phyloP scores from a whole-genome alignment of 768 basidiomycete species.

The Naganishia antarctica region DNA sequence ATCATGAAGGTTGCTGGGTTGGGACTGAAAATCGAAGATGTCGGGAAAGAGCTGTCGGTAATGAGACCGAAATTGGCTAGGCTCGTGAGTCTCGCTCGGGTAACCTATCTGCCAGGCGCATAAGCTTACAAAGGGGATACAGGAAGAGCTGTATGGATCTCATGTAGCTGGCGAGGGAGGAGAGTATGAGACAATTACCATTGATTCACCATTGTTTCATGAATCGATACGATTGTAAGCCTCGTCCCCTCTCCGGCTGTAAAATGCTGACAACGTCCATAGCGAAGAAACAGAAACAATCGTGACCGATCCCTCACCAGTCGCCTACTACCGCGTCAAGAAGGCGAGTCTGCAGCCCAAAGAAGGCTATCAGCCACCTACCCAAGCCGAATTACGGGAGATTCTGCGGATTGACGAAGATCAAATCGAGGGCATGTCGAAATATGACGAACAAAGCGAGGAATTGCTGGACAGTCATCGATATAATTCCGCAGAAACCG shows the following conservation, averaged over 20 bases:
- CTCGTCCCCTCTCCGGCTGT: background rate
- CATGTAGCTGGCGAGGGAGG: slow-evolving; percentile 98
- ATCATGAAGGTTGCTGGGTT: slow-evolving; percentile 96
- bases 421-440: slow-evolving; percentile 26
- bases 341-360: slow-evolving; percentile 64
- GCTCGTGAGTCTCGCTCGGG: slow-evolving; percentile 2
- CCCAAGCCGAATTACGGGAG: slow-evolving; percentile 32
- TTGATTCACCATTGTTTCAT: slow-evolving; percentile 85
- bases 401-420: slow-evolving; percentile 36
- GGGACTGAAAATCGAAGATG: slow-evolving; percentile 69
- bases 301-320: slow-evolving; percentile 61
- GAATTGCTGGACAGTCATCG: slow-evolving; percentile 30
- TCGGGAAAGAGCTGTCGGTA: slow-evolving; percentile 67
- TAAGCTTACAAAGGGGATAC: too few relatives aligned
- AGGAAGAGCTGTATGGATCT: slow-evolving; percentile 70
- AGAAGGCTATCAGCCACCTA: slow-evolving; percentile 12
- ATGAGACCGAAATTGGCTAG: slow-evolving; percentile 20
- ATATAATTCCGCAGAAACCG: background rate
- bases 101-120: too few relatives aligned
- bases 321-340: slow-evolving; percentile 82
- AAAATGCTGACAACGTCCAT: background rate
- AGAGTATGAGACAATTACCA: slow-evolving; percentile 90
- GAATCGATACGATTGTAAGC: slow-evolving; percentile 65
- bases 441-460: slow-evolving; percentile 54
- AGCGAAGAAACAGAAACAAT: slow-evolving; percentile 67